Base-by-base conservation (phyloP, 148 eudicot species). In the Amaranthus hypochondriacus region DNA sequence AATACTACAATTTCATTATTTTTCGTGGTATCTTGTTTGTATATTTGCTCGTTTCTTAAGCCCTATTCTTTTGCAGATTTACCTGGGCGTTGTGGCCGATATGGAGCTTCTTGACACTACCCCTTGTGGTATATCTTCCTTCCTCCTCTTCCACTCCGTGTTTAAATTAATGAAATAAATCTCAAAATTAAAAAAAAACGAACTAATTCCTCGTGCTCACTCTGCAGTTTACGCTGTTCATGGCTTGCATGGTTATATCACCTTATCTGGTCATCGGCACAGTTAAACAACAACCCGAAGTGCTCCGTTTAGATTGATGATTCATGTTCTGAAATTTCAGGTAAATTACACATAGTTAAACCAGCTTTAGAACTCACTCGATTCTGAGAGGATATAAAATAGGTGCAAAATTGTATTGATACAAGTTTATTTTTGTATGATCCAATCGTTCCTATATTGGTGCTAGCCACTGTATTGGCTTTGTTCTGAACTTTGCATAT, bases 151-250 rank as follows among this genome's bases (percentile, higher is more conserved):
- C 39, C 7, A 14, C 5, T 44, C 4, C 47, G 11, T 18, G 0
- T 3, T 5, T 13, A 2, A 4, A 61, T 62, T 48, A 9, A 9
- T 46, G 12, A 14, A 13, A 63, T 43, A 53, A 52, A 7, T 12
- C 39, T 28, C 39, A 28, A 28, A 28, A 28, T 0, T 28, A 51
- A 50, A 60, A 60, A 66, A 2, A 60, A 60, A 60, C 13, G 7
- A 3, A 3, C 28, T 60, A 60, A 21, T 28, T 64, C 28, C 13
- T 69, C 39, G 18, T 67, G 42, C 8, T 42, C 48, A 18, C 48
- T 49, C 50, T 83, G 86, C 89, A 92, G 97, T 92, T 92, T 79
- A 87, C 96, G 3, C 88, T 92, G 68, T 84, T 88, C 84, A 90
- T 92, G 97, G 96, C 92, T 61, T 80, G 90, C 79, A 90, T 86